Base-by-base conservation (phyloP, 495 filamentous ascomycete genomes). In the Achaetomiella virescens region DNA sequence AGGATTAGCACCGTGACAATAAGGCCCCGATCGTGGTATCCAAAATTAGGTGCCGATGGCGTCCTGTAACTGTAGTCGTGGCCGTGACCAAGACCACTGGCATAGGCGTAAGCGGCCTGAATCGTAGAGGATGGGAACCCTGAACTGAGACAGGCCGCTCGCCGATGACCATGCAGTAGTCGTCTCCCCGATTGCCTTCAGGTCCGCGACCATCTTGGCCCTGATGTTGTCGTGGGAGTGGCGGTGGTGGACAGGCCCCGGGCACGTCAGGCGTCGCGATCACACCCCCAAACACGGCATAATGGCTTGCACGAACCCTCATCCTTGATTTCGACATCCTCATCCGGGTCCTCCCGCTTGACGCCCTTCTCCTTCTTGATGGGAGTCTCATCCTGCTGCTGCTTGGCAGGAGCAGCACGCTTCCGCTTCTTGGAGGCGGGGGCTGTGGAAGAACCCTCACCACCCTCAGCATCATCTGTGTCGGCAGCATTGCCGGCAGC, bases 281-380 rank as follows among this genome's bases (percentile, higher is more conserved):
- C 3, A 17, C 24, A 14, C 24, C 22, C 12, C 15, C 22, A 6
- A n/a, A 20, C 48, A 29, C n/a, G 21, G 36, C 10, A 36, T 18
- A 29, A 29, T 27, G 51, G 35, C 10, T 55, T 38, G 21, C n/a
- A 56, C 54, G 46, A 56, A 59, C 57, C 57, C 22, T 59, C 37
- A n/a, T 33, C 37, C 53, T 61, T 56, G 20, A 57, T 37, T 21
- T 40, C 50, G 5, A n/a, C 36, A 27, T 47, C 33, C 21, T 53
- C 31, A 3, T 41, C 52, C 8, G 47, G 33, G 15, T 51, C 52
- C 52, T 60, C 58, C 31, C 38, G 17, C 41, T 56, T 57, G 35
- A 48, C 7, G 10, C 5, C 21, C 41, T 15, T 17, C 25, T 57
- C 48, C 41, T 52, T 43, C 36, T 56, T 56, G 18, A 48, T 27